These are phyloP conservation scores for Luvunga scandens DNA, from an alignment of 345 rosid species.

Conservation along the genomic window DNA sequence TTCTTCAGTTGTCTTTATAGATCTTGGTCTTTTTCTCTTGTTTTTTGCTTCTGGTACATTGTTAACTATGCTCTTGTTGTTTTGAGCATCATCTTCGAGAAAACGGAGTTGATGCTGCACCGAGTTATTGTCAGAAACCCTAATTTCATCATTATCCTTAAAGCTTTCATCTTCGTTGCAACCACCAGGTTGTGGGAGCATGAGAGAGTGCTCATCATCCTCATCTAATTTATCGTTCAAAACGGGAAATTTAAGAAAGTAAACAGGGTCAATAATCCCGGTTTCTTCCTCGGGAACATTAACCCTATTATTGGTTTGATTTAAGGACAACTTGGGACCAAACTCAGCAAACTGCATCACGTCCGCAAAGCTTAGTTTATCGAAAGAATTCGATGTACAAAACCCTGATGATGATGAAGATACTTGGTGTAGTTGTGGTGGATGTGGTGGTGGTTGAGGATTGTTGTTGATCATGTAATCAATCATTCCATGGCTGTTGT, in stretches of 20 bases:
- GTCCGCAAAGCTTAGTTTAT: slow-evolving; percentile 73
- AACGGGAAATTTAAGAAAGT: slow-evolving; percentile 85
- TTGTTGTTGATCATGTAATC: slow-evolving; percentile 56
- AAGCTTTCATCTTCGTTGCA: slow-evolving; percentile 22
- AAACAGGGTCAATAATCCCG: slow-evolving; percentile 72
- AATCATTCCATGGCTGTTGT: slow-evolving; percentile 35
- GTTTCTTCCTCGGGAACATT: slow-evolving; percentile 45
- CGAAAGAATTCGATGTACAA: slow-evolving; percentile 49
- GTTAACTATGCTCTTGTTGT: slow-evolving; percentile 14
- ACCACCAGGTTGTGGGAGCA: slow-evolving; percentile 28
- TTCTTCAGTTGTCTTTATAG: slow-evolving; percentile 77
- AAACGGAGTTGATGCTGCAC: slow-evolving; percentile 39
- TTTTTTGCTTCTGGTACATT: slow-evolving; percentile 38
- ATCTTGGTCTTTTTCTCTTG: slow-evolving; percentile 79
- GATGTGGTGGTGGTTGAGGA: slow-evolving; percentile 31
- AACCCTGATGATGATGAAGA: slow-evolving; percentile 34
- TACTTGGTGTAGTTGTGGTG: neutral
- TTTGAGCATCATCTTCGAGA: slow-evolving; percentile 36
- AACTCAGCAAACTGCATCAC: slow-evolving; percentile 92
- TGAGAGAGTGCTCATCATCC: slow-evolving; percentile 22
- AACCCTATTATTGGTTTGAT: slow-evolving; percentile 41
- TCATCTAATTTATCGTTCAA: slow-evolving; percentile 50
- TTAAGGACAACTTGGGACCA: slow-evolving; percentile 69
- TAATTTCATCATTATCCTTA: slow-evolving; percentile 46
- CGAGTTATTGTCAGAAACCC: slow-evolving; percentile 38